phyloP scores from a whole-genome alignment of 129 eudicot genomes.

The Flaveria trinervia region DNA sequence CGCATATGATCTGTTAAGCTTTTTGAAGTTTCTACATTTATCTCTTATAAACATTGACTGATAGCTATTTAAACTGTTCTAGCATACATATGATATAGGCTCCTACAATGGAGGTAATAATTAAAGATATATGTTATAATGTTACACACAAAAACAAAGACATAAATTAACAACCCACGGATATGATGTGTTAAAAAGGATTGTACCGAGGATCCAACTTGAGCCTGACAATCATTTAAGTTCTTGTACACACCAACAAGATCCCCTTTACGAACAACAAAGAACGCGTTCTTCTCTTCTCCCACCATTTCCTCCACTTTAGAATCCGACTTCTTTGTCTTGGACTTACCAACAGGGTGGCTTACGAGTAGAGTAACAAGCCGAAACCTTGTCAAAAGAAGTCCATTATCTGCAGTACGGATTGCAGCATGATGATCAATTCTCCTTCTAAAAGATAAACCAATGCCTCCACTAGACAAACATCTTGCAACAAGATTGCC shows the following conservation, averaged over 20 bases:
- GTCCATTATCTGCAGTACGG: conserved; percentile 37
- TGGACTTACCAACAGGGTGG: conserved; percentile 41
- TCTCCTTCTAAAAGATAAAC: conserved; percentile 41
- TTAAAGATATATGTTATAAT: not conserved
- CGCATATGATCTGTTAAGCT: conserved; percentile 6
- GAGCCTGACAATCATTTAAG: conserved; percentile 90
- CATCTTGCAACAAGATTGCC: conserved; percentile 43
- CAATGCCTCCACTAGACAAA: conserved; percentile 33
- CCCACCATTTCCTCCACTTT: conserved; percentile 45
- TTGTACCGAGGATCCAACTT: conserved; percentile 89
- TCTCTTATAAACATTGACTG: conserved; percentile 1
- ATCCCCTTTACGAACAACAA: conserved; percentile 95
- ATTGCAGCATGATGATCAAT: conserved; percentile 37
- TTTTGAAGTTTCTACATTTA: not conserved
- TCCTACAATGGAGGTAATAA: conserved; percentile 5
- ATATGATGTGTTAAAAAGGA: conserved; percentile 3
- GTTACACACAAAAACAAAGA: not conserved
- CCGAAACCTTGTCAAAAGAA: conserved; percentile 43
- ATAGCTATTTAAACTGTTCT: not conserved
- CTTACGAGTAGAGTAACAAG: conserved; percentile 56
- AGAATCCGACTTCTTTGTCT: conserved; percentile 33
- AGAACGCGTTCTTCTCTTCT: conserved; percentile 80
- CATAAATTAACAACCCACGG: not conserved
- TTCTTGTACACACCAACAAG: conserved; percentile 90
- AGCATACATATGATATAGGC: not conserved